Conservation (phyloP, 306 rosid species). For the peach (Prunus persica) region Prunus_persica_NCBIv2 NC_034009.1:3544501-3545000, state of each 20-base stretch:
- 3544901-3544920: background rate
- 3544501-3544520: conserved; percentile 99
- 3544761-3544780: conserved; percentile 40
- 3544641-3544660: conserved; percentile 44
- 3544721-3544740: conserved; percentile 58
- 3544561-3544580: conserved; percentile 87
- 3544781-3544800: conserved; percentile 41
- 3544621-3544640: conserved; percentile 75
- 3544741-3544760: conserved; percentile 44
- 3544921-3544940: background rate
- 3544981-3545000: background rate
- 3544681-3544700: conserved; percentile 42
- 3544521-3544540: conserved; percentile 70
- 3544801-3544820: conserved; percentile 63
- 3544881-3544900: background rate
- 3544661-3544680: conserved; percentile 41
- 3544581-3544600: conserved; percentile 83
- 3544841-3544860: background rate
- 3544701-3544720: conserved; percentile 54
- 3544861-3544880: conserved; percentile 3
- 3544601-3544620: conserved; percentile 94
- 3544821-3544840: conserved; percentile 64
- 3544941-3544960: background rate
- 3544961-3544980: background rate
- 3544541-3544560: conserved; percentile 73